Percentiles rank a stretch among this genome's conserved stretches.
These are phyloP conservation scores for Skeletonema tropicum DNA, from an alignment of 108 stramenopile genomes.

Conservation along the genomic window DNA sequence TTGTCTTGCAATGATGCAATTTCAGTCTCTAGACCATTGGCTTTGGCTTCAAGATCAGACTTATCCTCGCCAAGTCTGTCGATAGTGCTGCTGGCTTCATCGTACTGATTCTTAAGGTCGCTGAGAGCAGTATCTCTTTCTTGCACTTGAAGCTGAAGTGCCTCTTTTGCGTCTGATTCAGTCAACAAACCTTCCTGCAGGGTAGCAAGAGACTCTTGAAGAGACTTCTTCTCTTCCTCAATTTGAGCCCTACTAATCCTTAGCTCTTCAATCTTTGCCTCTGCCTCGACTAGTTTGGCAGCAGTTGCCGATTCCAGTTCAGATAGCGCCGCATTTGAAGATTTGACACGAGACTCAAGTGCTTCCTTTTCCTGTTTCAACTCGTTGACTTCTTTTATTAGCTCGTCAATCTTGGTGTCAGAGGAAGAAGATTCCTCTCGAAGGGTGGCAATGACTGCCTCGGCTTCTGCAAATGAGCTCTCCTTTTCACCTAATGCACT, in stretches of 20 bases:
- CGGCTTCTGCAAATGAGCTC: background rate
- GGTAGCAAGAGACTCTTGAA: background rate
- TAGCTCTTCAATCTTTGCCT: background rate
- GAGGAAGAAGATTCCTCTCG: background rate
- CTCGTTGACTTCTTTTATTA: background rate
- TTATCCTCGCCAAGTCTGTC: conserved; percentile 2
- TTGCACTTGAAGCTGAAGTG: conserved; percentile 9
- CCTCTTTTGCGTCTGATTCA: conserved; percentile 1
- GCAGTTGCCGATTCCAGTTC: background rate
- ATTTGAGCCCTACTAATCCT: background rate
- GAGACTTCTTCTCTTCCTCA: conserved; percentile 5
- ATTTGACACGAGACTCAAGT: background rate
- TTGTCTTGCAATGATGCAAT: background rate
- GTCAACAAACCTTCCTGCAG: conserved; percentile 3
- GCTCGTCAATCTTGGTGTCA: background rate
- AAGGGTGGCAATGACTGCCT: background rate
- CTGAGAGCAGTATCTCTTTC: conserved; percentile 8
- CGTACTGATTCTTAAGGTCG: background rate
- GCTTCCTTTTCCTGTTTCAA: background rate
- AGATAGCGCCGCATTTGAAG: background rate
- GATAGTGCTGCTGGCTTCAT: background rate
- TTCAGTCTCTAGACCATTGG: conserved; percentile 3
- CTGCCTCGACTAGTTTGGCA: background rate
- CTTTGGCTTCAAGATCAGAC: conserved; percentile 3
- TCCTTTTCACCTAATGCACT: background rate